These are phyloP conservation scores for Beverwykella pulmonaria DNA, from an alignment of 495 filamentous ascomycete species.

Conservation along the genomic window DNA sequence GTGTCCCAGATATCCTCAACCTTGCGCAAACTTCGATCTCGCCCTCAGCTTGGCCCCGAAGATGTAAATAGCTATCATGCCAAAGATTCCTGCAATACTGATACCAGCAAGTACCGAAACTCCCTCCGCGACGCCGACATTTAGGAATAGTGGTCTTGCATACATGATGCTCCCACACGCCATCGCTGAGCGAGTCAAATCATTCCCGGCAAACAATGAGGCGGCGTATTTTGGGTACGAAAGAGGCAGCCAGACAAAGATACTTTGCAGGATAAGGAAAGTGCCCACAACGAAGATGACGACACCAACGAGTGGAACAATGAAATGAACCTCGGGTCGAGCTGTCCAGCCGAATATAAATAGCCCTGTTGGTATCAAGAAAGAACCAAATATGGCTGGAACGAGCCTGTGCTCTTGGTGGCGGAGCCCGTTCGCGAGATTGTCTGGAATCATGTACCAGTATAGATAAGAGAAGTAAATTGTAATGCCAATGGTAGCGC, in stretches of 20 bases:
- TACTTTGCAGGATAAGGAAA: conserved; percentile 59
- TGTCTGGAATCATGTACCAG: background rate
- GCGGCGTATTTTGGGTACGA: conserved; percentile 65
- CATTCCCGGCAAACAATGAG: conserved; percentile 62
- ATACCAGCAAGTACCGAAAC: conserved; percentile 59
- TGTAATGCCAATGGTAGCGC: background rate
- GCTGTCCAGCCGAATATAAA: conserved; percentile 62
- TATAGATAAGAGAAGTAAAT: background rate
- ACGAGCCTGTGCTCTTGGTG: conserved; percentile 58
- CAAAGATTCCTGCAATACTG: conserved; percentile 52
- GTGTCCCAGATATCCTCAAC: too few species aligned
- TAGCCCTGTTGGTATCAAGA: conserved; percentile 60
- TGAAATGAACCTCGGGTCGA: conserved; percentile 57
- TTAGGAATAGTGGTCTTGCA: conserved; percentile 56
- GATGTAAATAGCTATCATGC: conserved; percentile 34
- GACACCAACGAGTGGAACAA: conserved; percentile 61
- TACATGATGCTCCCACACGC: conserved; percentile 61
- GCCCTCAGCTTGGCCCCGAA: conserved; percentile 41
- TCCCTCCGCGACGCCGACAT: conserved; percentile 59
- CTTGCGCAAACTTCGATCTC: background rate
- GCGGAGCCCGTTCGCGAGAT: conserved; percentile 47
- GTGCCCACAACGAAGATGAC: conserved; percentile 54
- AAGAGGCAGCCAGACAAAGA: conserved; percentile 64
- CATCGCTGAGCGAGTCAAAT: conserved; percentile 57
- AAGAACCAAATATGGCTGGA: conserved; percentile 49